These are phyloP conservation scores for Uronychia setigera DNA, from an alignment of 73 alveolate species.

Conservation along the genomic window DNA sequence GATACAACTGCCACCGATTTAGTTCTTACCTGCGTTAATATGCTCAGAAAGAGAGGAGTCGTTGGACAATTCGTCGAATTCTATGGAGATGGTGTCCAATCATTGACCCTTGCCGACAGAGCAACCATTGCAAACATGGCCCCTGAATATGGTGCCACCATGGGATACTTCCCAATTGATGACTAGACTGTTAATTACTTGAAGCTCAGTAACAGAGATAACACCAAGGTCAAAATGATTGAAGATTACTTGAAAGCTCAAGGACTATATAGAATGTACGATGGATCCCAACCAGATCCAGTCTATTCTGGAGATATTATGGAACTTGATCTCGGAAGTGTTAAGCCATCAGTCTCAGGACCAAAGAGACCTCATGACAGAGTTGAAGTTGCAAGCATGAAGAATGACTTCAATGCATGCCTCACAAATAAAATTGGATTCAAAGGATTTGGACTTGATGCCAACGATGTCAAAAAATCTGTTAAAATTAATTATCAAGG, in stretches of 20 bases:
- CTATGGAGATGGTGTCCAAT: slow-evolving; percentile 86
- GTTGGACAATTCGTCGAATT: slow-evolving; percentile 94
- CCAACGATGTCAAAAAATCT: slow-evolving; percentile 26
- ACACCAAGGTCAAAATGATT: slow-evolving; percentile 48
- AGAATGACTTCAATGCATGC: slow-evolving; percentile 65
- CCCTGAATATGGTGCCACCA: slow-evolving; percentile 92
- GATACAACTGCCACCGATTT: slow-evolving; percentile 89
- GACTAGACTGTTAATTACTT: slow-evolving; percentile 70
- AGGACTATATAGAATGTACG: slow-evolving; percentile 73
- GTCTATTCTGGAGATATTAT: slow-evolving; percentile 70
- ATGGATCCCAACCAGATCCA: slow-evolving; percentile 59
- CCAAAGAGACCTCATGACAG: slow-evolving; percentile 74
- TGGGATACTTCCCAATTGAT: slow-evolving; percentile 93
- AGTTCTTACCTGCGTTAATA: slow-evolving; percentile 76
- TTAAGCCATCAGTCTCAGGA: slow-evolving; percentile 85
- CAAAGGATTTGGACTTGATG: slow-evolving; percentile 82
- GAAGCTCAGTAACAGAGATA: slow-evolving; percentile 75
- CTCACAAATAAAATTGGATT: slow-evolving; percentile 75
- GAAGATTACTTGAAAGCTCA: slow-evolving; percentile 68
- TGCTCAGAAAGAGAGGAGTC: slow-evolving; percentile 95
- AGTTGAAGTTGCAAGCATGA: slow-evolving; percentile 29
- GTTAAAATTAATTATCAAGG: slow-evolving; percentile 64
- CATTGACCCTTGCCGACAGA: slow-evolving; percentile 83
- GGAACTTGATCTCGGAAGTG: slow-evolving; percentile 80
- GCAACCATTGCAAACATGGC: slow-evolving; percentile 94